A percentile compares a stretch with the other conserved stretches of the same genome.
These are phyloP conservation scores for Aotearoamyces nothofagi DNA, from an alignment of 2,329 filamentous ascomycete species.

Conservation along the genomic window DNA sequence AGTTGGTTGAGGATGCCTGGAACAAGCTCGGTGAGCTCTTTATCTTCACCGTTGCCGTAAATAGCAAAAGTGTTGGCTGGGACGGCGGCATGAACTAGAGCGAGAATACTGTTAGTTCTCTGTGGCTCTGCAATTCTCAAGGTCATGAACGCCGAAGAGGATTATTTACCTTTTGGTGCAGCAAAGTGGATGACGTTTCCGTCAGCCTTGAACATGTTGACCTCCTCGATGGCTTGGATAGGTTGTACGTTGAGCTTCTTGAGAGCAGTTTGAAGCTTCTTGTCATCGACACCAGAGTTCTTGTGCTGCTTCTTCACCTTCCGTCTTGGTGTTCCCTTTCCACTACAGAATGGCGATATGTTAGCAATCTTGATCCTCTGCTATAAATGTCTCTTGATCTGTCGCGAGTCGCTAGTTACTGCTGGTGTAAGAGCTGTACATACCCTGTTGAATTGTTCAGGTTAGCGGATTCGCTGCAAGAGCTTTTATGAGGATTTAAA, in stretches of 20 bases:
- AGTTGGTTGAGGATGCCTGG: conserved; percentile 99
- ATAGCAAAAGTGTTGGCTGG: conserved; percentile 99
- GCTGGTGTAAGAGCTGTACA: no score
- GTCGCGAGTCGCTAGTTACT: no score
- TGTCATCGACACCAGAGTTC: conserved; percentile 89
- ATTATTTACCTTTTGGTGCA: conserved; percentile 81
- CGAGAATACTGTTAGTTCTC: no score
- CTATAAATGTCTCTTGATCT: no score
- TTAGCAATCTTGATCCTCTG: no score
- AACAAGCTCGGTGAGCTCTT: conserved; percentile 98
- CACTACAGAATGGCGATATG: conserved; percentile 29
- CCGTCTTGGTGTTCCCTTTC: conserved; percentile 95
- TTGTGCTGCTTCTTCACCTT: conserved; percentile 98
- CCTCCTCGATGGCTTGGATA: conserved; percentile 98
- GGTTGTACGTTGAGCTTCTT: conserved; percentile 99
- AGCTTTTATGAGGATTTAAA: no score
- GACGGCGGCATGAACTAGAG: conserved; percentile 86
- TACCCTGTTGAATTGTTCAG: no score
- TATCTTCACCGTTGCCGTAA: conserved; percentile 97
- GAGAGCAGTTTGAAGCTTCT: conserved; percentile 93
- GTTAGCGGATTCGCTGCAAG: no score
- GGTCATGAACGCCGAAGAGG: no score
- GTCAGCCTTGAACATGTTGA: conserved; percentile 99
- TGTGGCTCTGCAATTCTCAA: no score
- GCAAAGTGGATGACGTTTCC: conserved; percentile 99